Conservation (phyloP, 345 rosid species). For the Salix koriyanagi region DNA sequence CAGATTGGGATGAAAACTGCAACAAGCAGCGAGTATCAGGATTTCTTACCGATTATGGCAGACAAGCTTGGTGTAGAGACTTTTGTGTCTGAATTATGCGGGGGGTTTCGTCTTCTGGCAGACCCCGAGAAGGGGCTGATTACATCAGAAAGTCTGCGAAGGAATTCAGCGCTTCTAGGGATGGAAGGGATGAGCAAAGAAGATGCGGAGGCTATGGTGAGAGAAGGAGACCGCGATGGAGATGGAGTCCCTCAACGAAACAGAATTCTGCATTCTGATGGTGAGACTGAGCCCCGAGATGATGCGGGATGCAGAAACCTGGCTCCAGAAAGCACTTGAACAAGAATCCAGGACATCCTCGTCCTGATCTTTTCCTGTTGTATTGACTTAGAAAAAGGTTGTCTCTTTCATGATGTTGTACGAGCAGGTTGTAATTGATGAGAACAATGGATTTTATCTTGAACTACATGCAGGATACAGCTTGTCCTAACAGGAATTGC, state of each 20-base stretch:
- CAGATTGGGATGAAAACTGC: background rate
- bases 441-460: background rate
- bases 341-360: constrained; percentile 43
- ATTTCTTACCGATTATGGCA: constrained; percentile 79
- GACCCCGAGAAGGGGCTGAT: constrained; percentile 56
- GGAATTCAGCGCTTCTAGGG: constrained; percentile 61
- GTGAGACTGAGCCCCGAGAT: constrained; percentile 82
- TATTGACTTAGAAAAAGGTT: background rate
- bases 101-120: constrained; percentile 71
- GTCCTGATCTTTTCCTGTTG: background rate
- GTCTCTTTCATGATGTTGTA: background rate
- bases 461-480: background rate
- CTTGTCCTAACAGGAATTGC: background rate
- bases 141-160: constrained; percentile 61
- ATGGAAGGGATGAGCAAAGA: constrained; percentile 73
- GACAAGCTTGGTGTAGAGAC: constrained; percentile 76
- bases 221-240: constrained; percentile 79
- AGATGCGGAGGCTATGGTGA: constrained; percentile 67
- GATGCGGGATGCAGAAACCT: constrained; percentile 73
- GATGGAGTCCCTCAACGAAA: constrained; percentile 76
- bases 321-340: constrained; percentile 69
- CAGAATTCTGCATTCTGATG: constrained; percentile 83
- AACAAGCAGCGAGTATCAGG: constrained; percentile 42
- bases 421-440: background rate
- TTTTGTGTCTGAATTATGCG: constrained; percentile 74